These are phyloP conservation scores for Fusarium acutatum DNA, from an alignment of 2,329 filamentous ascomycete species.

Conservation along the genomic window DNA sequence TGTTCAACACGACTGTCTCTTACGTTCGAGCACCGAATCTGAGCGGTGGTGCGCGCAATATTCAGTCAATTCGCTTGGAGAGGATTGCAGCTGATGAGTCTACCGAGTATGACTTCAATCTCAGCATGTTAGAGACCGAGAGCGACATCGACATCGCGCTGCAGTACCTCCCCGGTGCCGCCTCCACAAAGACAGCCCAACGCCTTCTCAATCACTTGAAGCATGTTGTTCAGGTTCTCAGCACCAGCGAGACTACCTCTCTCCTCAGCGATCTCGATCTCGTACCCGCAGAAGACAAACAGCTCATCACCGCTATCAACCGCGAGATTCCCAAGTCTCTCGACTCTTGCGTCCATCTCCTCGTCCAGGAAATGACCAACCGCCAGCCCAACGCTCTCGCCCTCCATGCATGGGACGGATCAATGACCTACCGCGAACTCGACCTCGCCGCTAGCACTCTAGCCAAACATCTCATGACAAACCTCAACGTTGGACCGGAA, in stretches of 20 bases:
- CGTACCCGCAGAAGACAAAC: not conserved
- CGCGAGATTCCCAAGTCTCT: not conserved
- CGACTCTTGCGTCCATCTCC: not conserved
- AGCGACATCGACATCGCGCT: not conserved
- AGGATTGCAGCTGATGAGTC: not conserved
- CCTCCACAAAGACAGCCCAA: not conserved
- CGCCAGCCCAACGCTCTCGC: not conserved
- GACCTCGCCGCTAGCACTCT: not conserved
- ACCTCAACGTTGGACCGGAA: not conserved
- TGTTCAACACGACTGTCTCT: not conserved
- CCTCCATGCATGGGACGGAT: not conserved
- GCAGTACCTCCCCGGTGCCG: not conserved
- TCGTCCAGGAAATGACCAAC: not conserved
- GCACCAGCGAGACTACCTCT: not conserved
- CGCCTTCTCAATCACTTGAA: not conserved
- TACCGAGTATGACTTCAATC: not conserved
- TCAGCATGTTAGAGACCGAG: not conserved
- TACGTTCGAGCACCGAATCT: not conserved
- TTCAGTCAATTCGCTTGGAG: not conserved
- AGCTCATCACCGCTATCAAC: not conserved
- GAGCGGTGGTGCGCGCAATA: fast-evolving
- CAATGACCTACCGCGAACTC: not conserved
- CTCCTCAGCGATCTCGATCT: not conserved
- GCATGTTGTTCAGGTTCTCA: not conserved
- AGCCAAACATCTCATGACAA: not conserved